Base-by-base conservation (phyloP, 2,329 filamentous ascomycete species). In the Phaeosphaeria sp. region DNA sequence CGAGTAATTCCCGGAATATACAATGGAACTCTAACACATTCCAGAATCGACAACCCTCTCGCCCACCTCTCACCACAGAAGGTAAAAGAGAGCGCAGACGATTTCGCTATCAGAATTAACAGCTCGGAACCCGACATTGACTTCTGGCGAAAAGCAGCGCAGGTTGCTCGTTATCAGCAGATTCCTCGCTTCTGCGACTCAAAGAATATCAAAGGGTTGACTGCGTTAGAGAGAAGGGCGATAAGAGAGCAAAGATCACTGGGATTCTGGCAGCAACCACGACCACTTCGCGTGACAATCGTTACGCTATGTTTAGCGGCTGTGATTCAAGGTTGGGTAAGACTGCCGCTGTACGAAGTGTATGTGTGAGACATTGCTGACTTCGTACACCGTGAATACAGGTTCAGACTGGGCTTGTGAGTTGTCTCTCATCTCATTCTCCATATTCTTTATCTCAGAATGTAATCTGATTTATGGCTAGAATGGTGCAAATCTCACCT, bases 401-500 rank as follows among this genome's bases (percentile, higher is more conserved):
- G 48, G 20, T 50, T 25, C 48, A 50, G 20, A 50, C 48, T 15
- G 48, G 48, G 11, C 48, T 50, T 24, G 48, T 50, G 20, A 50
- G 48, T 22, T 42, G 5, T 6, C 6, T 25, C 3, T 7, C 3
- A 3, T 13, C 20, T 18, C 6, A 6, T 21, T 36, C 15, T 2
- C 15, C 17, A 39, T 18, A 21, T n/a, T 3, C 18, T 13, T 15
- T 36, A 13, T 17, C 39, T 17, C 11, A 6, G 27, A n/a, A n/a
- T 9, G 25, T 8, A 17, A 21, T 8, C 33, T 50, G 33, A 50
- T 13, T 17, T 0, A 3, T 21, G 22, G 13, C 17, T 21, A 50
- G 48, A 50, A 50, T 50, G 48, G 48, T 21, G 48, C 48, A n/a
- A 50, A 50, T 20, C 33, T 50, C 30, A 50, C 33, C 6, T 50